Evolutionary conservation across 2,329 filamentous ascomycete species (phyloP).

Genomic region (Geosmithia putterillii): DNA sequence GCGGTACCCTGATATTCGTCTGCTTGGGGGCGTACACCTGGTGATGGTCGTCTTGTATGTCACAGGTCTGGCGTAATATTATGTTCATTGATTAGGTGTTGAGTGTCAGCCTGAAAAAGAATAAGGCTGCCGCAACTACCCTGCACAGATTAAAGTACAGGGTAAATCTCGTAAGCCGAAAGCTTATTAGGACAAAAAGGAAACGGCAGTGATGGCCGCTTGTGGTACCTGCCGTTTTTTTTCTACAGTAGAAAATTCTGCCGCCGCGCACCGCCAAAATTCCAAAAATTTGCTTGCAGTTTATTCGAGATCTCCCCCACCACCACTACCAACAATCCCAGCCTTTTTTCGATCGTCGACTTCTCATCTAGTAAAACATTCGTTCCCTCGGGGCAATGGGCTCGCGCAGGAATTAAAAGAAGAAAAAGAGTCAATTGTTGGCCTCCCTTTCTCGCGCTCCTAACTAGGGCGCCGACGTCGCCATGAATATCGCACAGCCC

Average conservation of each 20-base stretch:
- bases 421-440: neutral
- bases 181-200: no score
- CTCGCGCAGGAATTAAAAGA: neutral
- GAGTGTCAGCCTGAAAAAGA: neutral
- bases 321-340: neutral
- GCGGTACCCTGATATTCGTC: no score
- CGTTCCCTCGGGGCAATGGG: neutral
- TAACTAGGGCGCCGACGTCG: slow-evolving; percentile 7
- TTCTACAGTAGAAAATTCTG: slow-evolving; percentile 22
- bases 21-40: no score
- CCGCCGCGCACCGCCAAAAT: slow-evolving; percentile 33
- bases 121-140: neutral
- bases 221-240: neutral
- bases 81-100: neutral
- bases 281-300: slow-evolving; percentile 26
- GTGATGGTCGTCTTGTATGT: neutral
- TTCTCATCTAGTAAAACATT: neutral
- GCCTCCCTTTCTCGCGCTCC: neutral
- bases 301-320: slow-evolving; percentile 4
- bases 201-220: neutral
- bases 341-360: neutral
- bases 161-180: no score
- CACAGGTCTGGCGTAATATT: neutral
- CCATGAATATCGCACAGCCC: slow-evolving; percentile 67
- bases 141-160: no score